Base-by-base conservation (phyloP, 2,329 filamentous ascomycete genomes). In the Neonectria faginata region DNA sequence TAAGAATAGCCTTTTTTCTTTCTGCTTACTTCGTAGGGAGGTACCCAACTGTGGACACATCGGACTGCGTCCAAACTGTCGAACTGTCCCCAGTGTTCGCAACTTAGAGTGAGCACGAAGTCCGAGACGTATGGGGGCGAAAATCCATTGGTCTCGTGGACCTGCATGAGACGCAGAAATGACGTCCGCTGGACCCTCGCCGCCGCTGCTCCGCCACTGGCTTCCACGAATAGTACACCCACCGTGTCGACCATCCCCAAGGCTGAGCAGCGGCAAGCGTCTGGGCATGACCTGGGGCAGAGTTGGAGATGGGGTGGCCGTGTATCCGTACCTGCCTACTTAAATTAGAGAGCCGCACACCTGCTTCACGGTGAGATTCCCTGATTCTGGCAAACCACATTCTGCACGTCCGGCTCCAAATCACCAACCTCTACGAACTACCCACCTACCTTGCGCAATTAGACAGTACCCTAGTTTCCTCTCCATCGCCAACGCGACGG, bases 241-340 rank as follows among this genome's bases (percentile, higher is more conserved):
- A 50, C n/a, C 20, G 9, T 25, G 22, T 31, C 55, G 31, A 41
- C 60, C 60, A 55, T 51, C 14, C 44, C 36, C 44, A 60, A 60
- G 61, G 61, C 61, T 59, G 61, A 55, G 55, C 36, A 50, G 41
- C 56, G 29, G 25, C 25, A 57, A 51, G 56, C 45, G 56, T 42
- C 56, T 58, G 45, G 56, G 56, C 56, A 44, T 41, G 50, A 42
- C 56, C 56, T 33, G 45, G 59, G 51, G 61, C 61, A 64, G 61
- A 64, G 57, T 50, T 51, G 39, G 44, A 42, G 50, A 50, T 20
- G 50, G 50, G 31, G 48, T 31, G 31, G 27, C 29, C 29, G 48
- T 20, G 29, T 51, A 9, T 33, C 48, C 29, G 48, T 50, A 51
- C 50, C 48, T 29, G 41, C 33, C 20, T 59, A 59, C 57, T 52